These are phyloP conservation scores for Boletus reticulatus DNA, from an alignment of 768 basidiomycete species.

Conservation along the genomic window DNA sequence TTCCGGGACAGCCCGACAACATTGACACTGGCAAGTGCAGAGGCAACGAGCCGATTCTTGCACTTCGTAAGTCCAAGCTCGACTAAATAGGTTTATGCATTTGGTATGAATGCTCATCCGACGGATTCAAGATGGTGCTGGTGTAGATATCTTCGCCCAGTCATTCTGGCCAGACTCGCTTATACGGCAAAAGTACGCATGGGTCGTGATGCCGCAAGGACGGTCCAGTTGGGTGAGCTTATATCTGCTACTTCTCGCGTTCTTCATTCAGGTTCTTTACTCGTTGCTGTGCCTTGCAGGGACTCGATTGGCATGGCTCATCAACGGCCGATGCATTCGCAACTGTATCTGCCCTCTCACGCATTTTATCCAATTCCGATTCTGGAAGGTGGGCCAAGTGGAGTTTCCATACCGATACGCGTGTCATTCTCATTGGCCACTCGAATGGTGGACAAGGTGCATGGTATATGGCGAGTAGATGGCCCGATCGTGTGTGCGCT, in stretches of 20 bases:
- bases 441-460: constrained; percentile 93
- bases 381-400: constrained; percentile 39
- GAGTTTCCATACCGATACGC: constrained; percentile 37
- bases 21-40: constrained; percentile 1
- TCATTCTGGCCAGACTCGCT: constrained; percentile 66
- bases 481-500: constrained; percentile 71
- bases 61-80: constrained; percentile 51
- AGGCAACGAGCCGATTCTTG: constrained; percentile 51
- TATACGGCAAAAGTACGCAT: constrained; percentile 55
- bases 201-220: constrained; percentile 83
- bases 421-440: constrained; percentile 77
- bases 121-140: constrained; percentile 72
- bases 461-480: constrained; percentile 76
- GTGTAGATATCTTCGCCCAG: constrained; percentile 61
- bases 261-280: not conserved
- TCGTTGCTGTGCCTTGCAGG: constrained; percentile 40
- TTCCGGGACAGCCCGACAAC: not conserved
- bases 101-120: not conserved
- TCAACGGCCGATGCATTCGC: constrained; percentile 70
- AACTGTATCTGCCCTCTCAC: constrained; percentile 53
- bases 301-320: constrained; percentile 91
- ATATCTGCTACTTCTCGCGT: not conserved
- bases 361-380: constrained; percentile 38
- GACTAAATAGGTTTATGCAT: not conserved
- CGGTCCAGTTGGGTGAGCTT: constrained; percentile 72